Percentiles rank a stretch among this genome's conserved stretches.
These are phyloP conservation scores for Syzygium oleosum DNA, from an alignment of 345 rosid species.

Conservation along the genomic window DNA sequence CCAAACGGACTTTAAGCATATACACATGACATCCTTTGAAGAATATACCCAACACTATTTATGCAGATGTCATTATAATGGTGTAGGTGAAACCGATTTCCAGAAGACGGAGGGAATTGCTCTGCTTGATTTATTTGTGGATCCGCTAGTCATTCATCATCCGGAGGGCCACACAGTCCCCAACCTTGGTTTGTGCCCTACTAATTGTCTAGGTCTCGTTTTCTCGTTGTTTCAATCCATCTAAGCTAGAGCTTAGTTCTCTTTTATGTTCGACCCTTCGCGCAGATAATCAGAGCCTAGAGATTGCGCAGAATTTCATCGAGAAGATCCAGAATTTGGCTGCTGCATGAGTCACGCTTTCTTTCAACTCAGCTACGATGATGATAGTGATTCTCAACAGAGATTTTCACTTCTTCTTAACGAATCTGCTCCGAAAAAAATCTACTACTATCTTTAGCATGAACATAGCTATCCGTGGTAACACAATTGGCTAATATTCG, in stretches of 20 bases:
- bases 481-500: background rate
- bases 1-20: background rate
- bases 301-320: background rate
- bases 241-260: background rate
- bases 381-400: background rate
- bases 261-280: background rate
- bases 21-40: too few species aligned
- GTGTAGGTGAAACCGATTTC: background rate
- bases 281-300: background rate
- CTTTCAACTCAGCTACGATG: background rate
- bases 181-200: background rate
- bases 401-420: background rate
- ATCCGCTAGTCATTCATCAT: conserved; percentile 16
- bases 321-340: background rate
- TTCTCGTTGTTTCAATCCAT: too few species aligned
- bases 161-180: conserved; percentile 16
- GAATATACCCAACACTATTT: background rate
- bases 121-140: conserved; percentile 10
- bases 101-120: conserved; percentile 5
- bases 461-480: background rate
- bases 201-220: background rate
- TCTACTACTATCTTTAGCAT: background rate
- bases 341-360: background rate
- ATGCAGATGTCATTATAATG: background rate
- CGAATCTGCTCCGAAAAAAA: background rate